phyloP scores from a whole-genome alignment of 768 basidiomycete genomes.

The Pleurotus salmoneostramineus region DNA sequence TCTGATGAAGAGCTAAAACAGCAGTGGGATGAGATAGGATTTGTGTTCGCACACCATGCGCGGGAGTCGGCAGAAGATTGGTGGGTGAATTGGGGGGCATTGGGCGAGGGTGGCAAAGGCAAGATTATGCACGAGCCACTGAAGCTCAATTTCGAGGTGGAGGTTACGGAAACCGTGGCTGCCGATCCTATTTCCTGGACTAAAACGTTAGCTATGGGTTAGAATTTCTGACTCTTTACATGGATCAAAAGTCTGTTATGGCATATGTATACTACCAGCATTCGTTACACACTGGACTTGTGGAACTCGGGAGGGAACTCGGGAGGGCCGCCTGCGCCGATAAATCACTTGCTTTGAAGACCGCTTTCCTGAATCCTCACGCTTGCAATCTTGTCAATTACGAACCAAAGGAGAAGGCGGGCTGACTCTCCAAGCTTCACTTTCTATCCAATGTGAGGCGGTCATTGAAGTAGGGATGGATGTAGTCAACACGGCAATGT shows the following conservation, averaged over 20 bases:
- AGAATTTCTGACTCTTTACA: not conserved
- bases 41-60: conserved; percentile 47
- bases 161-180: conserved; percentile 1
- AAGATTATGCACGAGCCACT: conserved; percentile 15
- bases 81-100: conserved; percentile 55
- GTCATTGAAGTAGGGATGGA: not conserved
- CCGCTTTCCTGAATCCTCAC: too few species aligned
- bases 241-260: not conserved
- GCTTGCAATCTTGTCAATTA: too few species aligned
- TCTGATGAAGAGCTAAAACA: conserved; percentile 33
- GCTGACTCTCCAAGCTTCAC: too few species aligned
- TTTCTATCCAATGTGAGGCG: too few species aligned
- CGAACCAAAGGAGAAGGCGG: too few species aligned
- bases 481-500: not conserved
- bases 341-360: too few species aligned
- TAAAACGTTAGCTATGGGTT: conserved; percentile 1
- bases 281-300: too few species aligned
- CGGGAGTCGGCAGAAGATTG: conserved; percentile 52
- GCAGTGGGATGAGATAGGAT: conserved; percentile 46
- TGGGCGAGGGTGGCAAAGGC: conserved; percentile 25
- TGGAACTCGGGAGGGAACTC: too few species aligned
- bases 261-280: too few species aligned
- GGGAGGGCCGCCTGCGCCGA: too few species aligned
- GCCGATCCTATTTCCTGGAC: conserved; percentile 2
- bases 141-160: conserved; percentile 13